Base-by-base conservation (phyloP, 306 rosid species). In the Vicia sativa region DNA sequence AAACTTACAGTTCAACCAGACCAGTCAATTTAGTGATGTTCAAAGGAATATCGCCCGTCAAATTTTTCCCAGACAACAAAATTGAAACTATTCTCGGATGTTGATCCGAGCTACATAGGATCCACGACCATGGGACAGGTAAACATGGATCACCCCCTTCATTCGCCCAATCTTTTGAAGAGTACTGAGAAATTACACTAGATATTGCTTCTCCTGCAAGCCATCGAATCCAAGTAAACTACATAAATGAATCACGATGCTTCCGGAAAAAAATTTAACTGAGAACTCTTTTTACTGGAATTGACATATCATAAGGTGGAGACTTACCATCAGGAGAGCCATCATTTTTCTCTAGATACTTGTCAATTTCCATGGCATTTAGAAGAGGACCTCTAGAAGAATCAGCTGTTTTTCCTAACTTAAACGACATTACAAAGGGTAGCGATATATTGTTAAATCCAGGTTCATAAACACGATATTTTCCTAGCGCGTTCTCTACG, bases 111-210 rank as follows among this genome's bases (percentile, higher is more conserved):
- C 79, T 88, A 69, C 99, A 93, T 14, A 58, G 89, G 81, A 90
- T 75, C 97, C 99, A 93, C 38, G 99, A 87, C 99, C 99, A 93
- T 25, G 99, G 86, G 77, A 82, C 97, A 65, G 99, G 99, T 44
- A 85, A 65, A 81, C 97, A 93, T n/a, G 99, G 96, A 49, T 93
- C 99, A 55, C 99, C 99, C 4, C 96, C 96, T 82, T 93, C 97
- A 52, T 76, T 82, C 9, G 84, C 87, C 97, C 95, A 90, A 62
- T 81, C 84, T 67, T 68, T 77, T 14, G 89, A 81, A 45, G 95
- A 72, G 79, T 85, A 87, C 35, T 70, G 78, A 68, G 92, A 88
- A 74, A 84, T 73, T 45, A 88, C 76, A 79, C 77, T 74, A 55
- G 81, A 79, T 80, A 88, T 80, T 67, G 78, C 73, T 38, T 73